Evolutionary conservation across 176 grass and related monocot species (phyloP).

Genomic region (Cenchrus americanus): DNA sequence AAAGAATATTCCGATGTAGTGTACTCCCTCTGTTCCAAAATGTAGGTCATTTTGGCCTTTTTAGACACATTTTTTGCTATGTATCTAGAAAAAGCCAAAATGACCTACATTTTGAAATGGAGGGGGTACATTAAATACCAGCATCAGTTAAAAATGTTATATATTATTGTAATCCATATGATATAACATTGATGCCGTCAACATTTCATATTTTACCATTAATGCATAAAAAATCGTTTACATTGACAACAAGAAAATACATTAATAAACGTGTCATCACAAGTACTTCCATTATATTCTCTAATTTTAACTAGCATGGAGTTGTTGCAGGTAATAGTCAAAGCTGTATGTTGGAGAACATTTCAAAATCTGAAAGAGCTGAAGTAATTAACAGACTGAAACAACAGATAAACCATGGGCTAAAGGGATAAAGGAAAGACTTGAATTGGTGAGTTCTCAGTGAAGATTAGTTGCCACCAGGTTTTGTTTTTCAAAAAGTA

Average conservation of each 20-base stretch:
- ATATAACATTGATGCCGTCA: neutral
- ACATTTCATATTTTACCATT: neutral
- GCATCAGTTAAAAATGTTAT: neutral
- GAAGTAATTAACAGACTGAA: neutral
- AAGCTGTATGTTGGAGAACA: neutral
- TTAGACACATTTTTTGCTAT: too few relatives aligned
- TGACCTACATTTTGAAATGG: too few relatives aligned
- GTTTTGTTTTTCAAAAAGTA: slow-evolving; percentile 3
- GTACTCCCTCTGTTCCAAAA: too few relatives aligned
- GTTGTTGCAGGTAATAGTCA: slow-evolving; percentile 16
- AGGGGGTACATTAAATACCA: neutral
- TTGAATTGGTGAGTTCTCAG: slow-evolving; percentile 19
- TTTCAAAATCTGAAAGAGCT: neutral
- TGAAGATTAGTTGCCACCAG: slow-evolving; percentile 20
- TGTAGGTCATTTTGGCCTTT: too few relatives aligned
- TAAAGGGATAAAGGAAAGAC: slow-evolving; percentile 20
- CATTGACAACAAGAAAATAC: slow-evolving; percentile 27
- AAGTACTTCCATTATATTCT: neutral
- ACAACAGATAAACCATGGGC: slow-evolving; percentile 19
- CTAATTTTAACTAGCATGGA: slow-evolving; percentile 20
- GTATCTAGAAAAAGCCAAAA: too few relatives aligned
- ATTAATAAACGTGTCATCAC: neutral
- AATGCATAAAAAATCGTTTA: slow-evolving; percentile 21
- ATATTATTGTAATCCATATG: neutral
- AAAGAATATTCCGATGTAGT: neutral